A percentile compares a stretch with the other conserved stretches of the same genome.
Conservation (phyloP, 2,329 filamentous ascomycete species). For the Botrytis fragariae region DNA sequence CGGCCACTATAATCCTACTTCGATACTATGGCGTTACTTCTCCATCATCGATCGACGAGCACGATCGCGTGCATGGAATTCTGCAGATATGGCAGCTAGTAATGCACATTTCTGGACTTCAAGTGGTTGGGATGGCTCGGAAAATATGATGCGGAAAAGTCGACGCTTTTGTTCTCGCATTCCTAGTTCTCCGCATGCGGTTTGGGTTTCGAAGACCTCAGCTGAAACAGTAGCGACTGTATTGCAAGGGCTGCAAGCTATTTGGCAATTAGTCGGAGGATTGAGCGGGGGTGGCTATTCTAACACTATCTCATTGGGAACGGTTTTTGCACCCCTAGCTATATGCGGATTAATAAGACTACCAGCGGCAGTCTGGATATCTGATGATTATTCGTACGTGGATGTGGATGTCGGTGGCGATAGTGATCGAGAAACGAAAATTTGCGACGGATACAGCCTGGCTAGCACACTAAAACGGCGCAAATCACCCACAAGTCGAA, state of each 20-base stretch:
- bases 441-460: neutral
- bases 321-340: neutral
- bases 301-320: neutral
- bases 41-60: neutral
- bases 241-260: neutral
- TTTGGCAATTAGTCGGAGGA: neutral
- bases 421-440: neutral
- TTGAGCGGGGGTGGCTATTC: neutral
- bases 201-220: neutral
- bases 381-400: neutral
- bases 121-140: neutral
- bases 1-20: neutral
- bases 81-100: neutral
- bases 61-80: neutral
- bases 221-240: neutral
- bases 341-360: neutral
- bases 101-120: neutral
- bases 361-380: neutral
- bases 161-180: neutral
- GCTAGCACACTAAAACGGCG: neutral
- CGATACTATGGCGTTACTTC: neutral
- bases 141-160: neutral
- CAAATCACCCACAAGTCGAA: neutral
- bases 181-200: neutral
- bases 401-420: neutral